A percentile compares a stretch with the other conserved stretches of the same genome.
These are phyloP conservation scores for Pisolithus thermaeus DNA, from an alignment of 1,284 basidiomycete species.

Conservation along the genomic window DNA sequence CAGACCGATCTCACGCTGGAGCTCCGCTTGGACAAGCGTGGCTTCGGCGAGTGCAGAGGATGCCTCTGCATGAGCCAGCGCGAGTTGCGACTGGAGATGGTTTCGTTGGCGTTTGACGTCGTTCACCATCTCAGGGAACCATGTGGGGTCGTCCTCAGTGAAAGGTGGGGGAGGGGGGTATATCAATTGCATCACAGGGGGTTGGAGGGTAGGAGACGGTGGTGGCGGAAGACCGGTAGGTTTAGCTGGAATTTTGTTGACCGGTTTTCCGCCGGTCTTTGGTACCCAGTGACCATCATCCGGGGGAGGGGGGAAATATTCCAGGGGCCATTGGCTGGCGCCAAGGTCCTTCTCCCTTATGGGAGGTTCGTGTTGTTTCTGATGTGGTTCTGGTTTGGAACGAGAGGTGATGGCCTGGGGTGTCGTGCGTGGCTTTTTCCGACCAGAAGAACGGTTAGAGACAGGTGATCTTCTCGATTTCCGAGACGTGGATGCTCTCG, in stretches of 20 bases:
- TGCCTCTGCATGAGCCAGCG: slow-evolving; percentile 13
- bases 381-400: neutral
- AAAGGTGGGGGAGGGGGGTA: slow-evolving; percentile 24
- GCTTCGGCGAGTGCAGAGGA: slow-evolving; percentile 20
- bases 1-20: slow-evolving; percentile 15
- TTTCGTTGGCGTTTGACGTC: slow-evolving; percentile 24
- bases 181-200: slow-evolving; percentile 21
- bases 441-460: neutral
- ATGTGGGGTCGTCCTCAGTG: slow-evolving; percentile 17
- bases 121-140: slow-evolving; percentile 20
- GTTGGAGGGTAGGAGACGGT: slow-evolving; percentile 9
- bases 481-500: neutral
- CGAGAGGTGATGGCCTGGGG: neutral
- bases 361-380: neutral
- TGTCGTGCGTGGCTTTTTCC: neutral
- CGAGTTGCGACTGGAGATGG: slow-evolving; percentile 15
- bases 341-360: neutral
- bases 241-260: slow-evolving; percentile 16
- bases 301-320: slow-evolving; percentile 25
- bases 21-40: slow-evolving; percentile 22
- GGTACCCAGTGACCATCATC: slow-evolving; percentile 20
- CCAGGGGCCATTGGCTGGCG: slow-evolving; percentile 21
- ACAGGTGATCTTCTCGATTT: neutral
- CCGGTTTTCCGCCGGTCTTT: slow-evolving; percentile 13
- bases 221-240: slow-evolving; percentile 8